Conservation (phyloP, 805 yeast genomes). For the Yarrowia bubula region DNA sequence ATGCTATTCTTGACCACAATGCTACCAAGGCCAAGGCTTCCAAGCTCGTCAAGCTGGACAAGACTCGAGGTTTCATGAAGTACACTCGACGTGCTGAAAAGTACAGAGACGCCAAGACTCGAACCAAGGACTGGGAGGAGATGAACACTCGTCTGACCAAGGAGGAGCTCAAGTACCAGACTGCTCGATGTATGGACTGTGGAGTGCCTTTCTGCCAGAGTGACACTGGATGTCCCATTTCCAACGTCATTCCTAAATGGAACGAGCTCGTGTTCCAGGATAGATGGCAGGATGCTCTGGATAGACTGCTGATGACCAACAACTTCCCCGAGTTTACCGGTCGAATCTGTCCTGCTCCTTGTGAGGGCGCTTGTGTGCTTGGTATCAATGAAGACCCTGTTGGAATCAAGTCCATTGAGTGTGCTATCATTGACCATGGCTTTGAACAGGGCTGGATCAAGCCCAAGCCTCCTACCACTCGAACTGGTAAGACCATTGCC, state of each 20-base stretch:
- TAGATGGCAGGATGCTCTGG: constrained; percentile 91
- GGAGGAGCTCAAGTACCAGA: constrained; percentile 83
- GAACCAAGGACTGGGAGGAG: constrained; percentile 92
- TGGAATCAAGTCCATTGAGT: constrained; percentile 93
- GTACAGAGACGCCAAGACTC: constrained; percentile 71
- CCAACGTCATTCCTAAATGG: constrained; percentile 97
- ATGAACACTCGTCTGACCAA: constrained; percentile 75
- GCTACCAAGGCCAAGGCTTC: constrained; percentile 62
- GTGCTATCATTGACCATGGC: constrained; percentile 94
- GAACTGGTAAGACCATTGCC: constrained; percentile 86
- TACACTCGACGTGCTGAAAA: constrained; percentile 85
- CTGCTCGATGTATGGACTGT: constrained; percentile 99
- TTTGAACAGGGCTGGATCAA: constrained; percentile 95
- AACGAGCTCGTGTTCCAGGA: constrained; percentile 93
- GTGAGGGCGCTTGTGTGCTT: constrained; percentile 94
- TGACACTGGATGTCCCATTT: constrained; percentile 97
- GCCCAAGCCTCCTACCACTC: constrained; percentile 70
- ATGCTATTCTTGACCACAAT: constrained; percentile 69
- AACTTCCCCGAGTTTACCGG: constrained; percentile 99
- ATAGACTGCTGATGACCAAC: constrained; percentile 89
- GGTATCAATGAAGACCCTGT: constrained; percentile 94
- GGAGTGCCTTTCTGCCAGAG: constrained; percentile 99
- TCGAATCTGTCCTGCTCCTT: constrained; percentile 98
- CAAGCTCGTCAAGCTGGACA: constrained; percentile 63
- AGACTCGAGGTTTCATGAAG: constrained; percentile 87